Percentiles rank a stretch among this genome's conserved stretches.
These are phyloP conservation scores for Ustulina deusta DNA, from an alignment of 2,329 filamentous ascomycete genomes.

Conservation along the genomic window DNA sequence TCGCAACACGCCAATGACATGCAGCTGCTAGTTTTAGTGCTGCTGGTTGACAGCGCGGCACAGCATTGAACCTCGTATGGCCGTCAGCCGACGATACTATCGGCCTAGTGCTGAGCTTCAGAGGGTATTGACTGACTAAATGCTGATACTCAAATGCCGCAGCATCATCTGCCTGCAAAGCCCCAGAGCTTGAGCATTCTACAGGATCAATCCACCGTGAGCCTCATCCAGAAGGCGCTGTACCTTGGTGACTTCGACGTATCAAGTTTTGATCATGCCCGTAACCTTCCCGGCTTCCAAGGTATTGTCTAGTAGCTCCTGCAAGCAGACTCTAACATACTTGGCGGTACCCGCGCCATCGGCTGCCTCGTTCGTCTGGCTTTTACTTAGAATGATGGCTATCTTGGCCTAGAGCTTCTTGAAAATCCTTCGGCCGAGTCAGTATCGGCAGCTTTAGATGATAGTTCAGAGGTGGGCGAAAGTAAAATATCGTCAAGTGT, in stretches of 20 bases:
- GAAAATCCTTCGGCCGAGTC: background rate
- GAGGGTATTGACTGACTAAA: too few relatives aligned
- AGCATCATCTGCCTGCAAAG: background rate
- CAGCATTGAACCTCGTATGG: constrained; percentile 12
- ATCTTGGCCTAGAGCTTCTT: constrained; percentile 6
- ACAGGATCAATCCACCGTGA: constrained; percentile 4
- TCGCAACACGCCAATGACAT: background rate
- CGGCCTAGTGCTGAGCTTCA: too few relatives aligned
- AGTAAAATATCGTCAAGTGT: constrained; percentile 34
- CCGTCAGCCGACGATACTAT: background rate
- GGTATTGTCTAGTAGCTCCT: background rate
- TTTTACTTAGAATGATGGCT: background rate
- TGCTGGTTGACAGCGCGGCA: background rate
- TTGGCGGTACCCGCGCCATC: too few relatives aligned
- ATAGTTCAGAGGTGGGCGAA: background rate
- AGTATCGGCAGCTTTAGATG: constrained; percentile 7
- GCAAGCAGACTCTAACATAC: background rate
- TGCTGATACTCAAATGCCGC: background rate
- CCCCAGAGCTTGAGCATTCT: background rate
- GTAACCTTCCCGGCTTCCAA: background rate
- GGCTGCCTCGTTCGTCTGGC: constrained; percentile 10
- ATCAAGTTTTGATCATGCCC: constrained; percentile 12
- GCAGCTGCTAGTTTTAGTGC: background rate
- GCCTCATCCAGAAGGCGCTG: constrained; percentile 4
- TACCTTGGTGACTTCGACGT: constrained; percentile 9